Conservation (phyloP, 2,329 filamentous ascomycete genomes). For the Delphinella strobiligena region DNA sequence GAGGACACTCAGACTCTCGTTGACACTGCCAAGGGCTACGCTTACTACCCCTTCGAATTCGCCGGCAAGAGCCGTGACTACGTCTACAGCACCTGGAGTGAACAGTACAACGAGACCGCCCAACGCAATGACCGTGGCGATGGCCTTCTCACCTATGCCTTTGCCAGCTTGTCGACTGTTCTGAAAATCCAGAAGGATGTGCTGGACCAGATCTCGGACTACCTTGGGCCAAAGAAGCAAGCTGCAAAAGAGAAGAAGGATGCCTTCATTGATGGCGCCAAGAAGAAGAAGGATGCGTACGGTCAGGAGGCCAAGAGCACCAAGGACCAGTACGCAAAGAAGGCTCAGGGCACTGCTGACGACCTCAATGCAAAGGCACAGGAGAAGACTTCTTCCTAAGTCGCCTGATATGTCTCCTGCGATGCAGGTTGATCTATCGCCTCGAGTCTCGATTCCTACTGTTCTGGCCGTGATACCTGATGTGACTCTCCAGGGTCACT, state of each 20-base stretch:
- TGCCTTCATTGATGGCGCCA: conserved; percentile 15
- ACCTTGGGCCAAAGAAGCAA: conserved; percentile 21
- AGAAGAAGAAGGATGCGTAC: conserved; percentile 13
- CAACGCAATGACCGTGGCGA: conserved; percentile 19
- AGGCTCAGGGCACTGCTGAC: conserved; percentile 17
- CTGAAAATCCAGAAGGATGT: conserved; percentile 22
- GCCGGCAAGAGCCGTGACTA: conserved; percentile 16
- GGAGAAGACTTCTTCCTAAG: conserved; percentile 7
- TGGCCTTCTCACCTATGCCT: conserved; percentile 17
- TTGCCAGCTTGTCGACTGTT: conserved; percentile 23
- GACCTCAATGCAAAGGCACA: conserved; percentile 16
- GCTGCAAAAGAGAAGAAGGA: conserved; percentile 22
- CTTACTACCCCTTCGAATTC: conserved; percentile 38
- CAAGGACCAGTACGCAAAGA: conserved; percentile 16
- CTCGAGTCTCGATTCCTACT: neutral
- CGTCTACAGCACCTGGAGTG: conserved; percentile 20
- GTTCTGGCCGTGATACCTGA: neutral
- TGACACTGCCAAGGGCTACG: conserved; percentile 49
- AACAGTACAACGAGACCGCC: conserved; percentile 26
- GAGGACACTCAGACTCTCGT: conserved; percentile 40
- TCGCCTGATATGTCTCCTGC: neutral
- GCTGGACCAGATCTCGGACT: conserved; percentile 20
- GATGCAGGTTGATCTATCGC: neutral
- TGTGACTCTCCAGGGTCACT: neutral
- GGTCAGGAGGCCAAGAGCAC: conserved; percentile 17